phyloP scores from a whole-genome alignment of 768 basidiomycete genomes.

The Leccinum subtestaceum region DNA sequence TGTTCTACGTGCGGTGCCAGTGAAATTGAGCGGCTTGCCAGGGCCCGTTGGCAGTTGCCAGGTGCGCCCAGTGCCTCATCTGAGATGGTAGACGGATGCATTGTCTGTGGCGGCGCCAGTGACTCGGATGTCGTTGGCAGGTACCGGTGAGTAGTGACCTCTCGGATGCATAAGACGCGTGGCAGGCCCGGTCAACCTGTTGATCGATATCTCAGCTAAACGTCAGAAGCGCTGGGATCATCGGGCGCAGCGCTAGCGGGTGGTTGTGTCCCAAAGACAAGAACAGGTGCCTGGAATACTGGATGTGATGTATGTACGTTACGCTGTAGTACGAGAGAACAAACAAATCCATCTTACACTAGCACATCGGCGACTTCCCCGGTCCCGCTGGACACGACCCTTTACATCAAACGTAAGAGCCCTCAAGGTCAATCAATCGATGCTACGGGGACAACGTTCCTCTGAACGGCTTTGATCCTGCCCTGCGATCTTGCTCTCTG shows the following conservation, averaged over 20 bases:
- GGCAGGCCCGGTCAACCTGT: no score
- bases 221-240: no score
- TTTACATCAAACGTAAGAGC: not conserved
- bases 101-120: no score
- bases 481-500: conserved; percentile 20
- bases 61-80: not conserved
- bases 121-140: not conserved
- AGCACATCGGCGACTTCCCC: not conserved
- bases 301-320: not conserved
- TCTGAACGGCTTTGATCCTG: conserved; percentile 15
- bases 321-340: not conserved
- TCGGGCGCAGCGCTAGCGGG: no score
- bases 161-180: no score
- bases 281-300: not conserved
- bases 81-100: not conserved
- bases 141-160: not conserved
- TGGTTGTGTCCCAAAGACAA: not conserved
- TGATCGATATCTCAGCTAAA: no score
- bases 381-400: not conserved
- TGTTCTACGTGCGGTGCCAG: not conserved
- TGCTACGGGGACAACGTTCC: conserved; percentile 1
- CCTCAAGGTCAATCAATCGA: conserved; percentile 5
- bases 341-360: not conserved
- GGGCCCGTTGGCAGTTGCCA: not conserved
- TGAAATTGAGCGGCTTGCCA: not conserved